phyloP scores from a whole-genome alignment of 139 green algal species.

The Closterium sp. region DNA sequence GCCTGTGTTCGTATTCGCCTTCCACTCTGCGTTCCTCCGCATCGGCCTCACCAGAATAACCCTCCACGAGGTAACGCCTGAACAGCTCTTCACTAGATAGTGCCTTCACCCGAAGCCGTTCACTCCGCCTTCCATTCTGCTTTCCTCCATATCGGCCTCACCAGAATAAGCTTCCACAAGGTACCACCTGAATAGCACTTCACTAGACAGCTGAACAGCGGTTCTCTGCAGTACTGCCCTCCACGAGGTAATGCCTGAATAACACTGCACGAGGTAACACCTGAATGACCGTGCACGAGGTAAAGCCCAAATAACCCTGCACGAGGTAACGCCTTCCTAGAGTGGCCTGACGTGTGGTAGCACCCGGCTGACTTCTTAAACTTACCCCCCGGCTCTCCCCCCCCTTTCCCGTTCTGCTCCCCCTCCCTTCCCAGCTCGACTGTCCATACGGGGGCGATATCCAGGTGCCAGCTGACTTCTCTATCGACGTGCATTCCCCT shows the following conservation, averaged over 20 bases:
- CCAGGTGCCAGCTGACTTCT: conserved; percentile 22
- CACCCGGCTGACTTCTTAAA: no score
- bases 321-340: not conserved
- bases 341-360: not conserved
- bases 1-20: conserved; percentile 43
- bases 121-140: conserved; percentile 45
- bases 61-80: conserved; percentile 4
- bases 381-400: no score
- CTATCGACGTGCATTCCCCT: conserved; percentile 21
- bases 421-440: conserved; percentile 2
- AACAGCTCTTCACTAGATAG: no score
- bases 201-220: no score
- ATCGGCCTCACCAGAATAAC: conserved; percentile 24
- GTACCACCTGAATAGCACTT: no score
- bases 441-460: conserved; percentile 3
- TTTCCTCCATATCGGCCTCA: conserved; percentile 12
- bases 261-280: conserved; percentile 7
- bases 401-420: no score
- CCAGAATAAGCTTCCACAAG: not conserved
- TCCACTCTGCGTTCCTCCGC: conserved; percentile 40
- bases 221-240: not conserved
- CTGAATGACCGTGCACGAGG: not conserved
- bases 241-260: no score
- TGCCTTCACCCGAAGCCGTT: no score
- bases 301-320: no score